Evolutionary conservation across 208 protist species (phyloP).

Genomic region (Entamoeba histolytica): DNA sequence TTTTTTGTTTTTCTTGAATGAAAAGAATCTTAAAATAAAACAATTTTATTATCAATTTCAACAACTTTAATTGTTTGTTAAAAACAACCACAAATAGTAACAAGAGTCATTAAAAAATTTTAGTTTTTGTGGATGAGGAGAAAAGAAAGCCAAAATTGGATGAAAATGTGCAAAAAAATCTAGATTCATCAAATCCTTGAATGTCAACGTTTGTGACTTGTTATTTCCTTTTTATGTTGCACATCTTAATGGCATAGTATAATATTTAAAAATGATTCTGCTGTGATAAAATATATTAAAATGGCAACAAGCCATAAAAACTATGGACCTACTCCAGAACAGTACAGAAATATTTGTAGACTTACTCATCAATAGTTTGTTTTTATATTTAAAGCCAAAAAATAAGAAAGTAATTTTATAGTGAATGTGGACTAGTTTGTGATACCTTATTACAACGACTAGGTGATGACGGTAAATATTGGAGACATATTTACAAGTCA

Average conservation of each 20-base stretch:
- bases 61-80: too few species aligned
- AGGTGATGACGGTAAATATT: not conserved
- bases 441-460: not conserved
- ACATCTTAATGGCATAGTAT: not conserved
- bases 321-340: not conserved
- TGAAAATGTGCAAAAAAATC: too few species aligned
- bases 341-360: not conserved
- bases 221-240: too few species aligned
- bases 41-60: too few species aligned
- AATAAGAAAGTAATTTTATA: not conserved
- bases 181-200: too few species aligned
- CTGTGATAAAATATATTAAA: not conserved
- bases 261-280: not conserved
- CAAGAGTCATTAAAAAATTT: too few species aligned
- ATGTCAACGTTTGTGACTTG: too few species aligned
- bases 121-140: too few species aligned
- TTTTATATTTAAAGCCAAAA: not conserved
- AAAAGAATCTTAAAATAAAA: too few species aligned
- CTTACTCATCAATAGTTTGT: not conserved
- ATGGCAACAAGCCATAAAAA: not conserved
- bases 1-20: too few species aligned
- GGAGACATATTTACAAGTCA: not conserved
- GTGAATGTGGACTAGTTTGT: not conserved
- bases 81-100: too few species aligned
- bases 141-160: too few species aligned